These are phyloP conservation scores for Candida railenensis DNA, from an alignment of 805 yeast genomes.

Conservation along the genomic window DNA sequence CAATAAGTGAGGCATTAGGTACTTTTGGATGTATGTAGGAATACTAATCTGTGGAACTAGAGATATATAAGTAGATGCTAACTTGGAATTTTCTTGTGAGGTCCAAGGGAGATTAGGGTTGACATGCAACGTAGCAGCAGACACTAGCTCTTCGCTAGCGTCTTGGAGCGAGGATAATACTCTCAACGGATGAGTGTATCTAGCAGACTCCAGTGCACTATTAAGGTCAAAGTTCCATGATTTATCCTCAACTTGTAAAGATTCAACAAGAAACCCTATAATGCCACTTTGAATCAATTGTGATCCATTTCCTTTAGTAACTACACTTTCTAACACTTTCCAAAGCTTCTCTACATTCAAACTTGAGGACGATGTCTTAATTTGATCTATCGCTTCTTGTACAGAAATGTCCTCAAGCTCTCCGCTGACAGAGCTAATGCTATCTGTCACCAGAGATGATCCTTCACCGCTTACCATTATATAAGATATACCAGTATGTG, in stretches of 20 bases:
- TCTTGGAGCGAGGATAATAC: neutral
- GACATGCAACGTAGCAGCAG: conserved; percentile 16
- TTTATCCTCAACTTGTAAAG: neutral
- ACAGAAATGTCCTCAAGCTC: too few species aligned
- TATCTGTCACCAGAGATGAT: too few species aligned
- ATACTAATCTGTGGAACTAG: neutral
- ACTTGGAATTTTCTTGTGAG: conserved; percentile 10
- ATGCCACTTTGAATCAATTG: neutral
- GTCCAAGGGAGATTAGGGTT: conserved; percentile 35
- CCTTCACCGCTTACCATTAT: too few species aligned
- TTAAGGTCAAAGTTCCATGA: neutral
- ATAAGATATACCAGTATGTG: neutral
- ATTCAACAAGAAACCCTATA: neutral
- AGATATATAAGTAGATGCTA: conserved; percentile 3
- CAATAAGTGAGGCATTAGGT: neutral
- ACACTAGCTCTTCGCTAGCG: neutral
- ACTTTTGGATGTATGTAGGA: neutral
- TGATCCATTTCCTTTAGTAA: neutral
- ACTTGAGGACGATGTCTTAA: too few species aligned
- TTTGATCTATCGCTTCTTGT: too few species aligned
- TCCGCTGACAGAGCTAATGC: too few species aligned
- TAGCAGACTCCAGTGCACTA: neutral
- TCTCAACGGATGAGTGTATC: neutral
- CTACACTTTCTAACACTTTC: neutral
- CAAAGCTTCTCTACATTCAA: neutral